Evolutionary conservation across 768 basidiomycete species (phyloP), one percentile per base, ranked within the genome.

Genomic region (Russula vinacea): DNA sequence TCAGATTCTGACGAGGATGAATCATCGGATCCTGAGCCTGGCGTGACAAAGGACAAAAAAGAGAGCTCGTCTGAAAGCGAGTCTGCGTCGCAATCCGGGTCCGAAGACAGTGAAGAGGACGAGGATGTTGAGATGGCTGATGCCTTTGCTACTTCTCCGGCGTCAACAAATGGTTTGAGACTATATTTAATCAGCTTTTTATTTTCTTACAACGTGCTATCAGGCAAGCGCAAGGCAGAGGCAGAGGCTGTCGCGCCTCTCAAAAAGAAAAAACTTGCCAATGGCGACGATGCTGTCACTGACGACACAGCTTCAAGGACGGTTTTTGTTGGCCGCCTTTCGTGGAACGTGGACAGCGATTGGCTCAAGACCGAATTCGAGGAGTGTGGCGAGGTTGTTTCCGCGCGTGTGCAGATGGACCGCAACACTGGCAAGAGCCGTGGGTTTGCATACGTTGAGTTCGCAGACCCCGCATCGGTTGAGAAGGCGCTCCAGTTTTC

Each of bases 281-380:
- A 87, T 69, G 86, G 79, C 62, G 77, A 81, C 51, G 80, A 80
- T 50, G 77, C 78, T 35, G 73, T 74, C 24, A 78, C 78, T 47
- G 60, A 70, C 6, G 81, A 85, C 62, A 78, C 79, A 17, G 35
- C 67, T 2, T 62, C 66, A 19, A 87, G 80, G 71, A 87, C 89
- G 44, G 83, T 98, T 70, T 98, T 95, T 72, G 93, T 99, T 68
- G 96, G 96, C 60, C 83, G 84, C 63, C 83, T 99, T 51, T 95
- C 93, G 14, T 99, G 95, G 95, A 92, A 90, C 74, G 89, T 98
- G 67, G 96, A 98, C 79, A 90, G 92, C 73, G 96, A 98, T 76
- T 91, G 93, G 82, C 86, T 98, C 66, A 85, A 88, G 55, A 83
- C 87, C 74, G 96, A 98, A 75, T 98, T 99, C 68, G 85, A 88